A percentile compares a stretch with the other conserved stretches of the same genome.
These are phyloP conservation scores for Gigaspora rosea DNA, from an alignment of 192 early-diverging fungal genomes.

Conservation along the genomic window DNA sequence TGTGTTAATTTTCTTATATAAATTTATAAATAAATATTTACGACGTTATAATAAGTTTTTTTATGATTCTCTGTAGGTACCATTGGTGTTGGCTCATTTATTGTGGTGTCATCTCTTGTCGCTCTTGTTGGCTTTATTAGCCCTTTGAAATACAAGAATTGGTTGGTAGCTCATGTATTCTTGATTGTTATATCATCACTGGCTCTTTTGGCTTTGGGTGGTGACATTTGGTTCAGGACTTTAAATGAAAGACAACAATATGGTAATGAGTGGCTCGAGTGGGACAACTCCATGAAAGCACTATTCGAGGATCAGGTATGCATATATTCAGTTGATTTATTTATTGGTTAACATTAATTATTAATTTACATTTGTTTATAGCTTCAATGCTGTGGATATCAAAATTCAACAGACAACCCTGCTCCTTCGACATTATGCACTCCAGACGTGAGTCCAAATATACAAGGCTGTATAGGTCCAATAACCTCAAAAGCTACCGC, in stretches of 20 bases:
- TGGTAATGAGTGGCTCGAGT: conserved; percentile 33
- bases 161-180: conserved; percentile 1
- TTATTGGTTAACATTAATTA: conserved; percentile 11
- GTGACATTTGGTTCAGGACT: conserved; percentile 46
- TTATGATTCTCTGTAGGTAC: neutral
- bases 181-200: conserved; percentile 18
- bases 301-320: conserved; percentile 43
- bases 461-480: conserved; percentile 36
- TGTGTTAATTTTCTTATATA: neutral
- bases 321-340: neutral
- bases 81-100: neutral
- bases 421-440: conserved; percentile 33
- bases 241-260: conserved; percentile 38
- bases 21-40: neutral
- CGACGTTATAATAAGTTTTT: neutral
- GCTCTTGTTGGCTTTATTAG: neutral
- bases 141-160: conserved; percentile 24
- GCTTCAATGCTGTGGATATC: conserved; percentile 42
- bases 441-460: neutral
- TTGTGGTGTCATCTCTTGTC: conserved; percentile 6
- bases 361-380: conserved; percentile 18
- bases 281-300: conserved; percentile 24
- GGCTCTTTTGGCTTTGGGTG: conserved; percentile 41
- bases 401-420: neutral
- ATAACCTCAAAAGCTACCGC: conserved; percentile 33